Conservation (phyloP, 139 green algal genomes). For the Asterochloris sp. region DNA sequence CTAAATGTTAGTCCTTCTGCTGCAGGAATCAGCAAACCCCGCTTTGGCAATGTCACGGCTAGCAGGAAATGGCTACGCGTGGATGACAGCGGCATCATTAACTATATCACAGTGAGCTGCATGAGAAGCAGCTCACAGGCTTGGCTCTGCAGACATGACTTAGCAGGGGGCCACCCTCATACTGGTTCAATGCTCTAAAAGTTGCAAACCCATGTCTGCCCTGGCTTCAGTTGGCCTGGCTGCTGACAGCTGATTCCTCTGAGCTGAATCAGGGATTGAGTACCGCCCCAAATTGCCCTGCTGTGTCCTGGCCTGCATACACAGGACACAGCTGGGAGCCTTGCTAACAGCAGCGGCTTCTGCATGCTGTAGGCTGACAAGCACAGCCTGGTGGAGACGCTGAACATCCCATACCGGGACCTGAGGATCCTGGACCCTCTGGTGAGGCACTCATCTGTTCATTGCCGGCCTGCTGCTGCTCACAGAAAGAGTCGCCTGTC, state of each 20-base stretch:
- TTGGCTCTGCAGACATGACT: not conserved
- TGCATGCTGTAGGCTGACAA: conserved; percentile 23
- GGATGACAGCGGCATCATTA: conserved; percentile 1
- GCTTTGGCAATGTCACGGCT: conserved; percentile 2
- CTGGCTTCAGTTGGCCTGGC: no score
- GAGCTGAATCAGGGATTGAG: no score
- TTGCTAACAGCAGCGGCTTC: not conserved
- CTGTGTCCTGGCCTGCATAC: not conserved
- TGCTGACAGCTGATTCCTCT: no score
- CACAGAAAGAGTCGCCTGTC: no score
- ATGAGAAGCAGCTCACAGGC: not conserved
- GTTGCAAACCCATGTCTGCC: no score
- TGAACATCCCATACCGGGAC: conserved; percentile 41
- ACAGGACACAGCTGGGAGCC: not conserved
- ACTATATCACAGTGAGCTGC: conserved; percentile 12
- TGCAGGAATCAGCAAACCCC: not conserved
- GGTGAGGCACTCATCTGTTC: not conserved
- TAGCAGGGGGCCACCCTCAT: no score
- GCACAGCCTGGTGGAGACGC: conserved; percentile 27
- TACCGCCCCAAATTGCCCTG: not conserved
- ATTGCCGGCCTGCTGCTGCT: not conserved
- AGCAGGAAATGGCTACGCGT: conserved; percentile 13
- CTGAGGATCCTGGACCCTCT: conserved; percentile 33
- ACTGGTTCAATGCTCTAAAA: no score
- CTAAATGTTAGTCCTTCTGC: no score